Base-by-base conservation (phyloP, 345 rosid genomes). In the Corymbia maculata region DNA sequence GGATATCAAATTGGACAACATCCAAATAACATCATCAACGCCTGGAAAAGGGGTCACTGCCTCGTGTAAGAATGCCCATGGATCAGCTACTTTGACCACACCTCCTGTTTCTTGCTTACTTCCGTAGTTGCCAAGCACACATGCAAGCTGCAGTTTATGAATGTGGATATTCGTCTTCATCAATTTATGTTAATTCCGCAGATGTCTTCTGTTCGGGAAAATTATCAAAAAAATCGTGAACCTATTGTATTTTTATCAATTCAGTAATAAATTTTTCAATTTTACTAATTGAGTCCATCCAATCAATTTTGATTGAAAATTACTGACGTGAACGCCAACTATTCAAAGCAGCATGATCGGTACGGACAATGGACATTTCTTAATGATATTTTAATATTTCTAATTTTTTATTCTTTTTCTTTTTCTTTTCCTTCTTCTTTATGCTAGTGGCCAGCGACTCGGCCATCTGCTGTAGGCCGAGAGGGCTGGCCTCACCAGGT, bases 1-100 rank as follows among this genome's bases (percentile, higher is more conserved):
- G 0, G 75, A 75, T 24, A 91, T 91, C 49, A 32, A 5, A 24
- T 50, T 91, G 89, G 80, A 87, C 26, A 16, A 86, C 51, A 44
- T 91, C 15, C 59, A 86, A 28, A 79, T 90, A 36, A 85, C 89
- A 36, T 88, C 91, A n/a, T 82, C 90, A 2, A 21, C 24, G 13
- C 86, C 90, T 1, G 88, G 90, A 36, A 36, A 88, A 64, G 4
- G 3, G 17, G 50, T 85, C 51, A 10, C 1, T 7, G 87, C 88
- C 36, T 49, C 5, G 15, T 92, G 94, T 86, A 75, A 87, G 4
- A 89, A 91, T 79, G 93, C 91, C 15, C 36, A 57, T 32, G 93
- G 89, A 85, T 85, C n/a, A 16, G 80, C 88, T 47, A 55, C 5
- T 47, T 52, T 52, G 19, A 86, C 86, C 13, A 5, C 47, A 7